phyloP scores from a whole-genome alignment of 2,329 filamentous ascomycete species.

The Colletotrichum orchidophilum region DNA sequence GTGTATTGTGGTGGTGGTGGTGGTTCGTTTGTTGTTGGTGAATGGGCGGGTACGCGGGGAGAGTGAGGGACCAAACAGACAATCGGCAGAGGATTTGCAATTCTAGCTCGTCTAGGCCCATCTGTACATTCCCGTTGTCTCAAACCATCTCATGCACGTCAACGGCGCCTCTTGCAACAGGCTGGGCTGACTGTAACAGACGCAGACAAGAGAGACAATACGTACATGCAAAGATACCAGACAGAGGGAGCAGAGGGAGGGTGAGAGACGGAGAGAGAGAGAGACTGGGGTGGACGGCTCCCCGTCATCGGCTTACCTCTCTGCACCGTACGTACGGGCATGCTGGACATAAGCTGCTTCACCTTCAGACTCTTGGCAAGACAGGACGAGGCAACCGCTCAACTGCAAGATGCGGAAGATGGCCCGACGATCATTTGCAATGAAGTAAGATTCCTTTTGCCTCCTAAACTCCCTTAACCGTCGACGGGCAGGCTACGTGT shows the following conservation, averaged over 20 bases:
- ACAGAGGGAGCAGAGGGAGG: background rate
- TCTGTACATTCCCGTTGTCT: conserved; percentile 9
- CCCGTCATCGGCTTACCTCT: background rate
- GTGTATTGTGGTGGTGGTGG: background rate
- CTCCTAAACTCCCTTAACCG: background rate
- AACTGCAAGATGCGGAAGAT: background rate
- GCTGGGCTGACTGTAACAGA: background rate
- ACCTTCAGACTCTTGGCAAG: background rate
- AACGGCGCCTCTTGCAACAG: conserved; percentile 4
- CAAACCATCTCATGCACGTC: conserved; percentile 6
- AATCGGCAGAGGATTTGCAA: conserved; percentile 1
- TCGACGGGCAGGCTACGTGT: background rate
- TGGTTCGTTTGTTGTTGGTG: too few relatives aligned
- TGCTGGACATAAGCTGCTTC: background rate
- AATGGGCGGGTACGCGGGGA: background rate
- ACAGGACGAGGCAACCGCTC: background rate
- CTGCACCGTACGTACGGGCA: background rate
- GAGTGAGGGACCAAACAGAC: background rate
- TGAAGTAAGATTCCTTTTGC: background rate
- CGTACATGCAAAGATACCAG: background rate
- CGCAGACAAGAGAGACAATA: background rate
- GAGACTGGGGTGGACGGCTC: background rate
- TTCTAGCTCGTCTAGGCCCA: background rate
- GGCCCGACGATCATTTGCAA: background rate
- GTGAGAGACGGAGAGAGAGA: background rate